A percentile compares a stretch with the other conserved stretches of the same genome.
Conservation (phyloP, 2,329 filamentous ascomycete genomes). For the Bipolaris zeicola region DNA sequence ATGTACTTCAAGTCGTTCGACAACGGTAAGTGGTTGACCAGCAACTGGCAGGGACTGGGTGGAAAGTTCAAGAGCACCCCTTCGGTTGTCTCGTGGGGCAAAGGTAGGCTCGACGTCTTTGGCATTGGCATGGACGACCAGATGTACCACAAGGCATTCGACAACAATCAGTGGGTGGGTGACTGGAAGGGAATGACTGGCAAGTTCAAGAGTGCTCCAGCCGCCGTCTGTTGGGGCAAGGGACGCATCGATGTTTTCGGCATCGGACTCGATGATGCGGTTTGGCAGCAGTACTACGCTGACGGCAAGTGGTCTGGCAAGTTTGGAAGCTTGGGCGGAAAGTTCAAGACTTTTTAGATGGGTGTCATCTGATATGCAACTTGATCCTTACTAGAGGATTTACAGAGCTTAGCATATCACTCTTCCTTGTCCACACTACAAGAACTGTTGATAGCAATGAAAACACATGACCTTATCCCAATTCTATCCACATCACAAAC, state of each 20-base stretch:
- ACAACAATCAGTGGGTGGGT: neutral
- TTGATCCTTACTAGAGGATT: neutral
- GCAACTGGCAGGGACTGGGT: neutral
- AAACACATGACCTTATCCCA: neutral
- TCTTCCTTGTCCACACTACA: neutral
- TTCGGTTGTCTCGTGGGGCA: neutral
- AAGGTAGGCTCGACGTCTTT: neutral
- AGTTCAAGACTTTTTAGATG: neutral
- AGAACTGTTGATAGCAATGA: neutral
- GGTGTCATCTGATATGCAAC: neutral
- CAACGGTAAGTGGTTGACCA: neutral
- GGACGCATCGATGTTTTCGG: neutral
- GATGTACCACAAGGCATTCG: neutral
- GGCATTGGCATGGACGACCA: neutral
- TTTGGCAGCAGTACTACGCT: neutral
- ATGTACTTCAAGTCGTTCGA: neutral
- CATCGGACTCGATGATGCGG: neutral
- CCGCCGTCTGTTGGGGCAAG: neutral
- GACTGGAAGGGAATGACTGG: slow-evolving; percentile 1
- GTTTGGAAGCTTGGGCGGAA: neutral
- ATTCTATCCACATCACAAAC: too few relatives aligned
- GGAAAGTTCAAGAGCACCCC: neutral
- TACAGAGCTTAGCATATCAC: neutral
- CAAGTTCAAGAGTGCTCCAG: neutral
- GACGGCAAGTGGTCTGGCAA: neutral